Evolutionary conservation across 2,329 filamentous ascomycete genomes (phyloP).

Genomic region (Diaporthe aspalathi): DNA sequence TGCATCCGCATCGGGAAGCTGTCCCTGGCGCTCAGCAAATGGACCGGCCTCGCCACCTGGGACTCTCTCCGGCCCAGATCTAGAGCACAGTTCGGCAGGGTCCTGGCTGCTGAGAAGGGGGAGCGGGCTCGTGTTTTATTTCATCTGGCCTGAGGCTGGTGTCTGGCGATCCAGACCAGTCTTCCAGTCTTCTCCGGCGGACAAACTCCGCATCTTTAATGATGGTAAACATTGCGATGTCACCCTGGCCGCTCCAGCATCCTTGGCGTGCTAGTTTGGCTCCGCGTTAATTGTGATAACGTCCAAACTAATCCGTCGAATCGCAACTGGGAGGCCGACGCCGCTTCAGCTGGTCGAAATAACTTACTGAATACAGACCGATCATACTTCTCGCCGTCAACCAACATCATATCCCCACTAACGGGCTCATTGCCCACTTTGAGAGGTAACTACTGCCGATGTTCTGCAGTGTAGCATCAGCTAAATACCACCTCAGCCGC

Average conservation of each 20-base stretch:
- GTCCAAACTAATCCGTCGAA: not conserved
- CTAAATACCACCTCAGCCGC: not conserved
- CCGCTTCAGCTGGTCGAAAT: not conserved
- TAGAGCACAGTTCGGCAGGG: not conserved
- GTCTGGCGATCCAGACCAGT: constrained; percentile 22
- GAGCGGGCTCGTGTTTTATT: not conserved
- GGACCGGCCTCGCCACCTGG: constrained; percentile 20
- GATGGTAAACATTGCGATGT: constrained; percentile 22
- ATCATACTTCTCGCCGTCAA: not conserved
- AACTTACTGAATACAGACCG: not conserved
- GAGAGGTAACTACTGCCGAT: not conserved
- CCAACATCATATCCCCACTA: not conserved
- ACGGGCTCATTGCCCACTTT: not conserved
- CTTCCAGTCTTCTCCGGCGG: constrained; percentile 3
- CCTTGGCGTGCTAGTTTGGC: constrained; percentile 17
- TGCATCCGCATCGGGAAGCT: constrained; percentile 9
- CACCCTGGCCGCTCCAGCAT: not conserved
- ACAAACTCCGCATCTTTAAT: constrained; percentile 23
- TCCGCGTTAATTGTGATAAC: constrained; percentile 9
- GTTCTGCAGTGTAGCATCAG: constrained; percentile 12
- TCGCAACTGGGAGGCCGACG: not conserved
- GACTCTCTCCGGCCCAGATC: constrained; percentile 3
- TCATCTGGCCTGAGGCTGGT: not conserved
- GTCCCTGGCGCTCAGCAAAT: constrained; percentile 24
- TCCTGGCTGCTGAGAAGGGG: not conserved